phyloP scores from a whole-genome alignment of 1,284 basidiomycete species.

The Ganoderma resinaceum region DNA sequence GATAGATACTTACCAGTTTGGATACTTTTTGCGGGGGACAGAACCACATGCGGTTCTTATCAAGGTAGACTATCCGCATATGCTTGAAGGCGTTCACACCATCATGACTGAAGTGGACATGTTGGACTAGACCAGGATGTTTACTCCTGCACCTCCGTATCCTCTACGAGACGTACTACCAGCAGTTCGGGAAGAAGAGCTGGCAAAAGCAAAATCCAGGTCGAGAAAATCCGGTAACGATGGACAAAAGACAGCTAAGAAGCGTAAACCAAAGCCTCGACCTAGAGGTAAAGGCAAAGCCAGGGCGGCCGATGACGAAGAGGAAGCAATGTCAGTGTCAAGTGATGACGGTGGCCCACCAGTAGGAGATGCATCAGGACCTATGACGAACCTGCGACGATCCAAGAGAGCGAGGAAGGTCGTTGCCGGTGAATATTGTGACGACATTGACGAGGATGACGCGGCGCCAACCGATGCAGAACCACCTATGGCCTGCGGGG shows the following conservation, averaged over 20 bases:
- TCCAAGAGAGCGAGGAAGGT: slow-evolving; percentile 34
- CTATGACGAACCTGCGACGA: slow-evolving; percentile 24
- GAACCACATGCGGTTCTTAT: slow-evolving; percentile 78
- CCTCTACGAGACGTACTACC: slow-evolving; percentile 32
- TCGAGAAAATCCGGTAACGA: not conserved
- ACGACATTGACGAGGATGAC: slow-evolving; percentile 31
- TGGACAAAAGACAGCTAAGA: slow-evolving; percentile 44
- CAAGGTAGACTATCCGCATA: slow-evolving; percentile 54
- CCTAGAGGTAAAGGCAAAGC: slow-evolving; percentile 49
- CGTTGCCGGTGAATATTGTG: slow-evolving; percentile 34
- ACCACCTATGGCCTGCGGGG: not conserved
- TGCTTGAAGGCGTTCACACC: not conserved
- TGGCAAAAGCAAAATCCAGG: slow-evolving; percentile 15
- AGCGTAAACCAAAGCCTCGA: slow-evolving; percentile 41
- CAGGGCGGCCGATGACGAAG: slow-evolving; percentile 31
- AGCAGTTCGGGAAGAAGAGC: slow-evolving; percentile 7
- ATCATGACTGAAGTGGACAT: not conserved
- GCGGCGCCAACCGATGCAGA: not conserved
- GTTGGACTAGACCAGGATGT: slow-evolving; percentile 56
- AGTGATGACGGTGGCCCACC: slow-evolving; percentile 34
- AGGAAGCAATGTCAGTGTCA: slow-evolving; percentile 35
- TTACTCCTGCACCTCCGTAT: slow-evolving; percentile 51
- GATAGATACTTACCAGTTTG: slow-evolving; percentile 79
- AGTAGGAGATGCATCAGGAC: slow-evolving; percentile 2
- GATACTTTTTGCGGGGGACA: slow-evolving; percentile 79